phyloP scores from a whole-genome alignment of 116 monocot genomes.

The Phalaenopsis hybrid region DNA sequence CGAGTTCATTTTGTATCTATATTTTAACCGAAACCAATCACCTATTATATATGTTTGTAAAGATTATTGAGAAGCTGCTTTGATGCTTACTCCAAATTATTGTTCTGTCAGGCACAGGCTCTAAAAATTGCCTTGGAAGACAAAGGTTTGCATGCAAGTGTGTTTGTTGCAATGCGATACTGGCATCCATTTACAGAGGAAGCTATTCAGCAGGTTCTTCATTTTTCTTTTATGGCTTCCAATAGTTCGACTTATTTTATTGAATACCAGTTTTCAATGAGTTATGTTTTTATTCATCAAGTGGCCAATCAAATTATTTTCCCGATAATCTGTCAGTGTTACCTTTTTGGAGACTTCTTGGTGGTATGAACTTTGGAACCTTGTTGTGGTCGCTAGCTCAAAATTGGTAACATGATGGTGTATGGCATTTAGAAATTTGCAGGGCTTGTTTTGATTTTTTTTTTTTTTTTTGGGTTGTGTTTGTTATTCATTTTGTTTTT shows the following conservation, averaged over 20 bases:
- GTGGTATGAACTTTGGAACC: neutral
- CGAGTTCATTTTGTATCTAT: neutral
- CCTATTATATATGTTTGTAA: neutral
- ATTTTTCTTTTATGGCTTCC: neutral
- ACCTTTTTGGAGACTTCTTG: too few relatives aligned
- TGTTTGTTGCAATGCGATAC: constrained; percentile 89
- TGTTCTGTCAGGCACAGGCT: constrained; percentile 59
- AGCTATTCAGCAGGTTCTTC: constrained; percentile 70
- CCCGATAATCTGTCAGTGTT: neutral
- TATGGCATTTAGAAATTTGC: neutral
- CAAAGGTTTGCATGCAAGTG: constrained; percentile 57
- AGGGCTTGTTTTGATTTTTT: too few relatives aligned
- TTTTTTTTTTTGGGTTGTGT: too few relatives aligned
- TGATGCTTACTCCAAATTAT: neutral
- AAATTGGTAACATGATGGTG: neutral
- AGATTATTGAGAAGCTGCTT: neutral
- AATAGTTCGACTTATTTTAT: neutral
- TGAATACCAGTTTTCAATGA: neutral
- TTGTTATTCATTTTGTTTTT: too few relatives aligned
- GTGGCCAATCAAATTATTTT: neutral
- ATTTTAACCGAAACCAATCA: neutral
- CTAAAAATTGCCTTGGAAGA: constrained; percentile 54
- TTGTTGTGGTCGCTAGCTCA: neutral
- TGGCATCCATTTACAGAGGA: constrained; percentile 96
- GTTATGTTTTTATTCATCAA: neutral